A percentile compares a stretch with the other conserved stretches of the same genome.
Conservation (phyloP, 768 basidiomycete genomes). For the Lactarius akahatsu region DNA sequence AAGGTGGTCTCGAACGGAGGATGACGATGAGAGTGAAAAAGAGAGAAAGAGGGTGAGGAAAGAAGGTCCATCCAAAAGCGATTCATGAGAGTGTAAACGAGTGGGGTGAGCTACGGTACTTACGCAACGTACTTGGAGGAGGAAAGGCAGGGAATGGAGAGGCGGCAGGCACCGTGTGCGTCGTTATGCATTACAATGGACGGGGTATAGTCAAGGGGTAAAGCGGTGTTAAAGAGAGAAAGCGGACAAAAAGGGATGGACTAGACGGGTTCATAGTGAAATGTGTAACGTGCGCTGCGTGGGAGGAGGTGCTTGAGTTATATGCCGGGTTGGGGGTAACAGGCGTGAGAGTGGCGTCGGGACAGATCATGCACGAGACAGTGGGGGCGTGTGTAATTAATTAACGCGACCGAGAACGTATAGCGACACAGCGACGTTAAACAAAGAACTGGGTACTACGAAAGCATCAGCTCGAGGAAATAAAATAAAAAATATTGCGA, state of each 20-base stretch:
- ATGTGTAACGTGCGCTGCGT: slow-evolving; percentile 23
- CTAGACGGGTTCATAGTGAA: slow-evolving; percentile 14
- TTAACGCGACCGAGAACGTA: slow-evolving; percentile 30
- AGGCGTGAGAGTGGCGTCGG: slow-evolving; percentile 22
- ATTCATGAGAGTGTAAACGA: slow-evolving; percentile 30
- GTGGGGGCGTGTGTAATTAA: neutral
- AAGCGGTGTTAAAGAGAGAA: slow-evolving; percentile 13
- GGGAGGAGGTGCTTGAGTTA: slow-evolving; percentile 10
- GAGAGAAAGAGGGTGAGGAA: slow-evolving; percentile 1
- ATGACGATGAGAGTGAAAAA: slow-evolving; percentile 20
- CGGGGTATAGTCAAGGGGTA: slow-evolving; percentile 29
- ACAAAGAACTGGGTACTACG: slow-evolving; percentile 86
- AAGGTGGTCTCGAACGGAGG: slow-evolving; percentile 2
- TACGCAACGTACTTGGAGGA: slow-evolving; percentile 29
- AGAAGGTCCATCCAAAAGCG: slow-evolving; percentile 30
- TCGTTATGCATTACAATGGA: slow-evolving; percentile 33
- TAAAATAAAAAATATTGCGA: slow-evolving; percentile 30
- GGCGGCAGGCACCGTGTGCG: slow-evolving; percentile 28
- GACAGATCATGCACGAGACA: slow-evolving; percentile 26
- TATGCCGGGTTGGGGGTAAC: slow-evolving; percentile 21
- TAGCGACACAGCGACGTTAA: slow-evolving; percentile 43
- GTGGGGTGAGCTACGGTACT: slow-evolving; percentile 25
- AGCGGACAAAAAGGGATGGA: slow-evolving; percentile 1
- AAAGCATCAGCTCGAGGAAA: slow-evolving; percentile 14
- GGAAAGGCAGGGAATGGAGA: slow-evolving; percentile 20